Base-by-base conservation (phyloP, 805 yeast species). In the Wickerhamiella sergipiensis region DNA sequence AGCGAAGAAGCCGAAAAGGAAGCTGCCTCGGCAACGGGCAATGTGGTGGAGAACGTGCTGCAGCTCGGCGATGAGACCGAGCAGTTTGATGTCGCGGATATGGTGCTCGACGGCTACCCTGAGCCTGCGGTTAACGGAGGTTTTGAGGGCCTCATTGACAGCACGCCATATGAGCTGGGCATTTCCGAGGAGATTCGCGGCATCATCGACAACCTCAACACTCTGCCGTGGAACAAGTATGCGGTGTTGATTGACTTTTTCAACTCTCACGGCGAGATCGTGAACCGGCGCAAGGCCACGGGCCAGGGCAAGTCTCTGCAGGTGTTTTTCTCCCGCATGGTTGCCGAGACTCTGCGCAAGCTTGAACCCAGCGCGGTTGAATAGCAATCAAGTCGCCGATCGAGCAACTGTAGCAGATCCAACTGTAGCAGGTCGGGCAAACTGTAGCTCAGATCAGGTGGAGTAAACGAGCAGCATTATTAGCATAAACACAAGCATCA, bases 211-310 rank as follows among this genome's bases (percentile, higher is more conserved):
- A 75, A 77, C 55, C 69, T 89, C 61, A 84, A 85, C 64, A 58
- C 64, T 19, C 63, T 90, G 22, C 71, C 74, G 2, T 89, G 96
- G 95, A 69, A 77, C 47, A 86, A 89, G 61, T 74, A 85, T 43
- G 84, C 92, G 0, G 81, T 83, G 1, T 79, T 77, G 57, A 71
- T 89, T 46, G 81, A 79, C 55, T 74, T 82, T 17, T 70, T 83
- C 60, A 87, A 88, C 64, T 80, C 97, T 0, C 97, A 89, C 61
- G 95, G 84, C 53, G 85, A 84, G 3, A 85, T 90, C 49, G 84
- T 87, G 17, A 86, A 90, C 17, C 73, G 97, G 8, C 52, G 61
- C 6, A 36, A 54, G 29, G 43, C 51, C 24, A 52, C 57, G 3
- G 55, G 61, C 9, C 67, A 64, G 50, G 71, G 70, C 1, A 52